These are phyloP conservation scores for Cyclocybe cylindracea DNA, from an alignment of 768 basidiomycete species.

Conservation along the genomic window DNA sequence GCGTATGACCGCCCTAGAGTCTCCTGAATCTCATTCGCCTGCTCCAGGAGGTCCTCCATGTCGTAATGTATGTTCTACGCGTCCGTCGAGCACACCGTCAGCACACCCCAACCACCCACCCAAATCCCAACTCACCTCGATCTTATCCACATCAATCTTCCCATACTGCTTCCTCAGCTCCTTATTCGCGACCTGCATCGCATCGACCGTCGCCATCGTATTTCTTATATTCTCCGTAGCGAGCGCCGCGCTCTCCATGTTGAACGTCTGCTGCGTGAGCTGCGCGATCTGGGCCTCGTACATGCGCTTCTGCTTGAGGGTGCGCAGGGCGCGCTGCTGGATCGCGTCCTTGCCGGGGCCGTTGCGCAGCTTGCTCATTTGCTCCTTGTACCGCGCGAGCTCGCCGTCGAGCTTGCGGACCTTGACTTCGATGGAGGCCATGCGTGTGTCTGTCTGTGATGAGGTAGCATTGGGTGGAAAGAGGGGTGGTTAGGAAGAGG, in stretches of 20 bases:
- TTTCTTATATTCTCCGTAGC: slow-evolving; percentile 98
- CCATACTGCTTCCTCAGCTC: slow-evolving; percentile 97
- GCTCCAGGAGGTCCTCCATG: slow-evolving; percentile 96
- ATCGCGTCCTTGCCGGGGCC: slow-evolving; percentile 97
- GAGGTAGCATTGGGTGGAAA: not conserved
- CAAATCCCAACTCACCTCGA: slow-evolving; percentile 68
- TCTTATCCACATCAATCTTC: slow-evolving; percentile 96
- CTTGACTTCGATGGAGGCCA: slow-evolving; percentile 93
- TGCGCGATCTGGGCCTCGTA: slow-evolving; percentile 92
- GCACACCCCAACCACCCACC: not conserved
- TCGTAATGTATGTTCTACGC: slow-evolving; percentile 90
- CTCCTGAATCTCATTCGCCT: slow-evolving; percentile 98
- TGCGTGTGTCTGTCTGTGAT: slow-evolving; percentile 81
- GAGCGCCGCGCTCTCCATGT: slow-evolving; percentile 96
- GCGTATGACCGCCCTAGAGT: slow-evolving; percentile 90
- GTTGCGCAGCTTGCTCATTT: slow-evolving; percentile 90
- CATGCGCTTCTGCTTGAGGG: slow-evolving; percentile 94
- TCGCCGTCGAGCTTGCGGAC: slow-evolving; percentile 96
- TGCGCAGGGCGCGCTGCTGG: slow-evolving; percentile 90
- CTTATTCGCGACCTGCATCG: slow-evolving; percentile 95
- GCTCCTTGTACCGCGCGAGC: slow-evolving; percentile 88
- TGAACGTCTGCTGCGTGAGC: slow-evolving; percentile 93
- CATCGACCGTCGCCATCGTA: slow-evolving; percentile 98
- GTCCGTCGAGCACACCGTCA: not conserved
- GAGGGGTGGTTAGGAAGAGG: not conserved